Base-by-base conservation (phyloP, 1,284 basidiomycete species). In the Cutaneotrichosporon dermatis region DNA sequence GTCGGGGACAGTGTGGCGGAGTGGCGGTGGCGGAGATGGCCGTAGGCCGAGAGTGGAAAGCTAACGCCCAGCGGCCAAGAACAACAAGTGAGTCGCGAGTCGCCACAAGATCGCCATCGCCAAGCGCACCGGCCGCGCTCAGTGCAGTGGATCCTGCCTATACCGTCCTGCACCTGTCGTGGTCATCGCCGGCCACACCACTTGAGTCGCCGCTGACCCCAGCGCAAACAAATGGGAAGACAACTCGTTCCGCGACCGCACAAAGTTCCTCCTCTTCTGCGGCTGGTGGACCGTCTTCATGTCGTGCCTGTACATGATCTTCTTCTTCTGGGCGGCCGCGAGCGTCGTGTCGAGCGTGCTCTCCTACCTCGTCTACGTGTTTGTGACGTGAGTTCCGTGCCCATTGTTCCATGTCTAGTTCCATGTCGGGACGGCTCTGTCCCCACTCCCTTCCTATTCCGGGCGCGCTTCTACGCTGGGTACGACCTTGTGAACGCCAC, bases 201-300 rank as follows among this genome's bases (percentile, higher is more conserved):
- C 5, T 9, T 16, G 6, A 6, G 6, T 46, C 6, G 8, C 44
- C 10, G 39, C 54, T 52, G 33, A 49, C 65, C 16, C 62, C 33
- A 15, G 25, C 25, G 37, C 15, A 54, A 54, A 73, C 68, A 55
- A 58, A 33, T 76, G 74, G 67, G 73, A 72, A 36, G 64, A 61
- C 55, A 16, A 55, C 61, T 70, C 71, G 48, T 64, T 70, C 68
- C 67, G 72, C 41, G 75, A 76, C 64, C 69, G 75, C 53, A 59
- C 73, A 55, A 69, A 72, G 58, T 78, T 77, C 72, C 71, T 76
- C 41, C 60, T 64, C 49, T 79, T 79, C 69, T 64, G 66, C 43
- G 75, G 74, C 6, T 79, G 77, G 77, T 79, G 78, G 78, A 79
- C 78, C 10, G 64, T 79, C 50, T 51, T 76, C 54, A 75, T 78